Base-by-base conservation (phyloP, 2,329 filamentous ascomycete genomes). In the Bertia moriformis region DNA sequence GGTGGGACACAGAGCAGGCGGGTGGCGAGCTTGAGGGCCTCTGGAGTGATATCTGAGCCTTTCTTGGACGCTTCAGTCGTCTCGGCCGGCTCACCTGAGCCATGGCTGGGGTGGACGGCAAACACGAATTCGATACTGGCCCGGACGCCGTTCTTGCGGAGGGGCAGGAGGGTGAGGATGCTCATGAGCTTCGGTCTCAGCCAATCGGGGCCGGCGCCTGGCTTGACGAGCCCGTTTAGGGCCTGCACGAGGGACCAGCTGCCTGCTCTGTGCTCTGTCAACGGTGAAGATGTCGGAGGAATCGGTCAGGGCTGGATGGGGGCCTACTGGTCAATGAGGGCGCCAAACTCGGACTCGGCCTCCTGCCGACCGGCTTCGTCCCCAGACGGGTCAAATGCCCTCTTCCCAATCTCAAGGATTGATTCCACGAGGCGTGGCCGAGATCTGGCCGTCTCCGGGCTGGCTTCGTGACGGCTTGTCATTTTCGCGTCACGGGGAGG, bases 111-210 rank as follows among this genome's bases (percentile, higher is more conserved):
- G 43, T 83, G 78, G 4, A 82, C 73, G 1, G 78, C 69, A 41
- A 83, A 79, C 24, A 85, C 65, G 49, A 84, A 84, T 49, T 84
- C 79, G 43, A 84, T 63, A 0, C 75, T 79, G 18, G 73, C 69
- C 22, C 79, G 68, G 13, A 85, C 75, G 14, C 80, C 80, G 43
- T 73, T 67, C 2, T 61, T 57, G 3, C 78, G 65, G 18, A 83
- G 60, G 1, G 80, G 79, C 7, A 84, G 50, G 12, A 64, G 51
- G 1, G 77, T 73, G 35, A 85, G 62, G 12, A 69, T 62, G 41
- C 64, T 64, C 46, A 78, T 62, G 2, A 84, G 51, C 32, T 65
- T 64, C 14, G 63, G 46, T 33, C 69, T 69, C n/a, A 83, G 61
- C 73, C 74, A 81, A 51, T 55, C 46, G 10, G 75, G 73, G 14